Evolutionary conservation across 2,329 filamentous ascomycete genomes (phyloP).

Genomic region (Aureobasidium zeae): DNA sequence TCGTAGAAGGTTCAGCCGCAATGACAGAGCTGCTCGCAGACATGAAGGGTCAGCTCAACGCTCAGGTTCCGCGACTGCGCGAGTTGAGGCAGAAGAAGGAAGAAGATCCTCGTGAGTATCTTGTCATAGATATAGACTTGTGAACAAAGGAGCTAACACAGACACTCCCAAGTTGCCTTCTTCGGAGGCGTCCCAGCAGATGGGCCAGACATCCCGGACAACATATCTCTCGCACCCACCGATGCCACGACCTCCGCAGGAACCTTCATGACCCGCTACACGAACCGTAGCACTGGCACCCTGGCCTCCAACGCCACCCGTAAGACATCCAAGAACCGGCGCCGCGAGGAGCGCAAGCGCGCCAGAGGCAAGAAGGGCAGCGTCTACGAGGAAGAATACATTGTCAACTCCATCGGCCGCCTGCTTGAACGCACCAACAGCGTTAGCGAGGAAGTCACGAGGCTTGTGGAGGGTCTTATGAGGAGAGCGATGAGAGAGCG

Average conservation of each 20-base stretch:
- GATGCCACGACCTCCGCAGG: conserved; percentile 62
- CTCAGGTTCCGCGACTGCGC: conserved; percentile 75
- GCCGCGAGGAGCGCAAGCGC: conserved; percentile 87
- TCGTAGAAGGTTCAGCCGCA: conserved; percentile 69
- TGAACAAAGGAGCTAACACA: background rate
- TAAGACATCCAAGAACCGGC: conserved; percentile 77
- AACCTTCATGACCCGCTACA: conserved; percentile 91
- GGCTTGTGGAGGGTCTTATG: conserved; percentile 67
- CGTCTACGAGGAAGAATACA: conserved; percentile 95
- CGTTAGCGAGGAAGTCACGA: conserved; percentile 60
- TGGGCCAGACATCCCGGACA: conserved; percentile 71
- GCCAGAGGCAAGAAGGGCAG: conserved; percentile 92
- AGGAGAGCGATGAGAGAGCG: conserved; percentile 80
- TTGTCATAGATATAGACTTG: background rate
- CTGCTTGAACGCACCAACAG: conserved; percentile 74
- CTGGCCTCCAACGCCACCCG: conserved; percentile 64
- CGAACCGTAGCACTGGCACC: conserved; percentile 61
- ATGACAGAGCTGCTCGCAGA: conserved; percentile 90
- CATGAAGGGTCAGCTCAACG: conserved; percentile 73
- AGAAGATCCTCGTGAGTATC: conserved; percentile 55
- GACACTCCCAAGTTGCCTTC: conserved; percentile 58
- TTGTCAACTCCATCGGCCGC: conserved; percentile 76
- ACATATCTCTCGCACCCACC: conserved; percentile 83
- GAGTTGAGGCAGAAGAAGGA: conserved; percentile 74
- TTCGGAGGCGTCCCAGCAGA: conserved; percentile 53